Evolutionary conservation across 2,329 filamentous ascomycete genomes (phyloP), one percentile per base, ranked within the genome.

Genomic region (Ophiocordyceps camponoti-rufipedis): DNA sequence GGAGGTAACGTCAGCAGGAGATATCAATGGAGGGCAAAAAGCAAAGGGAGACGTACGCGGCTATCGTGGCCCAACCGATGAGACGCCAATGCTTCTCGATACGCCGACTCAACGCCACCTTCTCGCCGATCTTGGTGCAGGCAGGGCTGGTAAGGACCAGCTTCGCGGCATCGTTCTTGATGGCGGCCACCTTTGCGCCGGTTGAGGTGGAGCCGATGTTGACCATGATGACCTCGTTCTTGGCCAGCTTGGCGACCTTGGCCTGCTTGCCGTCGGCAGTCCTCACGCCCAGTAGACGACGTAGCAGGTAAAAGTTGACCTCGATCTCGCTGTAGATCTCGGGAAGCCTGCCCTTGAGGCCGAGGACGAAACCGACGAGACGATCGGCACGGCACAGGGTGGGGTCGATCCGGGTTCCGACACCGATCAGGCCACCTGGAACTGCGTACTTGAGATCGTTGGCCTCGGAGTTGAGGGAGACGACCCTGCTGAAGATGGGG

Each of bases 221-320:
- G 53, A 98, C 91, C 91, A 98, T 96, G 66, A 98, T 82, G 58
- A 96, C 87, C 66, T 98, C 91, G 68, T 94, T 95, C 80, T 96
- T 98, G 47, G 87, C 74, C 53, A 98, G 74, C 72, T 98, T 98
- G 56, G 88, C 87, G 54, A 98, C 91, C 81, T 98, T 98, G 59
- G 89, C 89, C 69, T 96, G 91, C 74, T 98, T 98, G 62, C 91
- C 91, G 55, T 98, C 91, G 51, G 89, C 87, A 42, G 91, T 94
- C 70, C 93, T 88, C 58, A 98, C 91, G 78, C 91, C 91, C 47
- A 98, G 78, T 50, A 98, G 74, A 56, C 91, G 78, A 57, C 89
- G 84, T 51, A 98, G 81, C 50, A 98, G 75, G 75, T 96, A 98
- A 74, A 96, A 98, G 77, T 96, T 96, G 66, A 95, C 88, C 69